These are phyloP conservation scores for Kluyveromyces sp. DNA, from an alignment of 1,139 yeast genomes.

Conservation along the genomic window DNA sequence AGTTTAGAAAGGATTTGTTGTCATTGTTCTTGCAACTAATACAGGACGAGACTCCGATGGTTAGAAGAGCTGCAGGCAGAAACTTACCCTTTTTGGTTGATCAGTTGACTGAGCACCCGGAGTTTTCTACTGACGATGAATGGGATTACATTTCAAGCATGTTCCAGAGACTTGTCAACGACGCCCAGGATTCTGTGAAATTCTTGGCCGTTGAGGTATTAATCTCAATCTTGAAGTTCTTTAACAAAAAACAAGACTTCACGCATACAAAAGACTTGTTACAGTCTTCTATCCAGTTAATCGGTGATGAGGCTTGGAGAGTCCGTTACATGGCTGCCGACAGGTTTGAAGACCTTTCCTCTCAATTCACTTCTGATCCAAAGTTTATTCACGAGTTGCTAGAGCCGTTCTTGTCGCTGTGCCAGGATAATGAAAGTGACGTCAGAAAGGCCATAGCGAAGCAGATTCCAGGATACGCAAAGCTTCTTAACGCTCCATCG, in stretches of 20 bases:
- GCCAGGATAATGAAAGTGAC: constrained; percentile 94
- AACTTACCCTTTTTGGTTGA: constrained; percentile 69
- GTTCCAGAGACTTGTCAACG: constrained; percentile 74
- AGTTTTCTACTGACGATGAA: constrained; percentile 40
- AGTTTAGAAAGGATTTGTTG: constrained; percentile 53
- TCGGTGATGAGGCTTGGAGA: constrained; percentile 93
- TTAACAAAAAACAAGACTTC: constrained; percentile 49
- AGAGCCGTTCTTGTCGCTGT: constrained; percentile 56
- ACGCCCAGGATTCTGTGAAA: constrained; percentile 93
- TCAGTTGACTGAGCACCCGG: constrained; percentile 41
- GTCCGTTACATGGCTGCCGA: constrained; percentile 97
- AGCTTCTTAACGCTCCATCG: constrained; percentile 40
- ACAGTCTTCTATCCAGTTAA: constrained; percentile 56
- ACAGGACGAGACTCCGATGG: constrained; percentile 96
- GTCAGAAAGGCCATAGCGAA: constrained; percentile 92
- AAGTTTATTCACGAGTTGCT: constrained; percentile 52
- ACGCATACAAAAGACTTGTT: constrained; percentile 57
- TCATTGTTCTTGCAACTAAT: constrained; percentile 63
- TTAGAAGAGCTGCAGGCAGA: constrained; percentile 87
- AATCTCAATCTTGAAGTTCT: constrained; percentile 61
- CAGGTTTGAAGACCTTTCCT: constrained; percentile 69
- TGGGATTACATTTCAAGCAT: constrained; percentile 73
- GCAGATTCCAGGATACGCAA: constrained; percentile 78
- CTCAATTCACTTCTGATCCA: constrained; percentile 44
- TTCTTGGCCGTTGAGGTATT: constrained; percentile 83